Evolutionary conservation across 1,284 basidiomycete genomes (phyloP).

Genomic region (Pseudozyma sp.): DNA sequence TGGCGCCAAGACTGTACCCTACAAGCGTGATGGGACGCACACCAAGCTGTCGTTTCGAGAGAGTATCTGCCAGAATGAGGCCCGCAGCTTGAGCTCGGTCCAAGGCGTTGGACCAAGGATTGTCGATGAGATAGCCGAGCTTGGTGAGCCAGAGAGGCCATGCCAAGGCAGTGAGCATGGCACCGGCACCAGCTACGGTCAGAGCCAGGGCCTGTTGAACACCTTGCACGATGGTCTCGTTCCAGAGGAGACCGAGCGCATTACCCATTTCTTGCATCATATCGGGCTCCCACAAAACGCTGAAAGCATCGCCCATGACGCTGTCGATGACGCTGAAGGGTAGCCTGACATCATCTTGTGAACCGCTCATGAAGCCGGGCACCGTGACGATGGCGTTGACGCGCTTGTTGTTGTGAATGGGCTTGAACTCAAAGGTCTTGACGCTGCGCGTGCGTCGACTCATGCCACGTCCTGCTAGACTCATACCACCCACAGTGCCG

Average conservation of each 20-base stretch:
- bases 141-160: conserved; percentile 68
- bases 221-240: conserved; percentile 67
- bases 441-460: conserved; percentile 63
- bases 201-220: conserved; percentile 66
- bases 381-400: conserved; percentile 67
- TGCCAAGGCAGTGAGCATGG: conserved; percentile 62
- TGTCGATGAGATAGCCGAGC: conserved; percentile 68
- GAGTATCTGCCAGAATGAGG: conserved; percentile 65
- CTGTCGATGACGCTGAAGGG: conserved; percentile 68
- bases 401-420: conserved; percentile 68
- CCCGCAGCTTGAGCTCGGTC: conserved; percentile 65
- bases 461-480: conserved; percentile 66
- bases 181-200: conserved; percentile 63
- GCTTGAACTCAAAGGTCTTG: conserved; percentile 67
- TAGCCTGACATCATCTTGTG: conserved; percentile 63
- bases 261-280: conserved; percentile 69
- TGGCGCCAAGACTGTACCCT: conserved; percentile 66
- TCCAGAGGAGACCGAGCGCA: conserved; percentile 67
- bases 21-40: conserved; percentile 67
- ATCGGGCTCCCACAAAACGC: conserved; percentile 67
- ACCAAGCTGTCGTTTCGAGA: conserved; percentile 64
- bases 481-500: conserved; percentile 63
- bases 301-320: conserved; percentile 67
- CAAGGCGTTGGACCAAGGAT: conserved; percentile 67
- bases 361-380: conserved; percentile 65